Conservation (phyloP, 1,139 yeast species). For the Candida pseudocylindracea region DNA sequence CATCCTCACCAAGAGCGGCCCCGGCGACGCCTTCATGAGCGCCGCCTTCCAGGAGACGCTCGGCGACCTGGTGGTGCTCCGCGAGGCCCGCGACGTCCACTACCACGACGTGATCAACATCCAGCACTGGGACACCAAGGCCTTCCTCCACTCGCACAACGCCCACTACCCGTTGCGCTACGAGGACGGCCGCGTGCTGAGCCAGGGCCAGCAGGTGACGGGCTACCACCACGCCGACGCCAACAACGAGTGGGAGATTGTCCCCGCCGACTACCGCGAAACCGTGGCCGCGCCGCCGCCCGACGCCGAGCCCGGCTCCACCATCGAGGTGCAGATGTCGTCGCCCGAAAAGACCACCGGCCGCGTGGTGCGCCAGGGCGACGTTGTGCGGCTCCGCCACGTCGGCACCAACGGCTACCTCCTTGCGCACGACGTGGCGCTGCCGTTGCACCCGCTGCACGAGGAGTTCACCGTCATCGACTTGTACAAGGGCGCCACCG, state of each 20-base stretch:
- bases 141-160: conserved; percentile 63
- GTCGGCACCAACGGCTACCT: conserved; percentile 59
- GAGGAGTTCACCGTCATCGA: conserved; percentile 72
- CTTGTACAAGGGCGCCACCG: conserved; percentile 27
- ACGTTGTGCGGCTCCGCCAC: conserved; percentile 61
- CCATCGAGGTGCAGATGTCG: conserved; percentile 8
- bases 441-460: conserved; percentile 78
- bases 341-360: conserved; percentile 9
- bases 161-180: conserved; percentile 68
- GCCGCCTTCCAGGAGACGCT: conserved; percentile 84
- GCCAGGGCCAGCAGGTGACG: conserved; percentile 90
- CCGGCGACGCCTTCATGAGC: conserved; percentile 90
- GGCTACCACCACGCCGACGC: conserved; percentile 30
- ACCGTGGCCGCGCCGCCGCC: no score
- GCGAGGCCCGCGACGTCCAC: conserved; percentile 46
- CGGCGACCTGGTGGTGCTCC: conserved; percentile 60
- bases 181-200: conserved; percentile 90
- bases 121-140: conserved; percentile 54
- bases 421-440: conserved; percentile 90
- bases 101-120: conserved; percentile 60
- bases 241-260: conserved; percentile 72
- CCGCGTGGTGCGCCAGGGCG: conserved; percentile 24
- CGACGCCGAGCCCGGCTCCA: conserved; percentile 3
- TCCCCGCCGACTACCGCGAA: conserved; percentile 19
- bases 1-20: conserved; percentile 67